Evolutionary conservation across 192 early-diverging fungal species (phyloP).

Genomic region (Funneliformis geosporum): DNA sequence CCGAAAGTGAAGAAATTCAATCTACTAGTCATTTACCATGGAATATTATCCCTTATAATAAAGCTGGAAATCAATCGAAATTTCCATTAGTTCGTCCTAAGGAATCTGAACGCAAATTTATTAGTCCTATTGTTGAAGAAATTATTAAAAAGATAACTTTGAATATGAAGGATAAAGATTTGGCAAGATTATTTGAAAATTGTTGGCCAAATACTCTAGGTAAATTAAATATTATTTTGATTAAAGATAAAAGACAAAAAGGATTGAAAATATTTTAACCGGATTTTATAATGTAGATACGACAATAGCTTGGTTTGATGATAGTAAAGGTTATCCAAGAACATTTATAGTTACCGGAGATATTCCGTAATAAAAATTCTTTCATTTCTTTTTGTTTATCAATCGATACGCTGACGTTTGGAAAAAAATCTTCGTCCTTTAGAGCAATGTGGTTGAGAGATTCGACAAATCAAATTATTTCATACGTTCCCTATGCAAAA

Average conservation of each 20-base stretch:
- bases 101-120: constrained; percentile 49
- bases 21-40: no score
- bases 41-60: no score
- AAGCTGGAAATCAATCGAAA: neutral
- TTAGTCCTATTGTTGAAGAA: constrained; percentile 49
- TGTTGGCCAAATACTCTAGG: constrained; percentile 65
- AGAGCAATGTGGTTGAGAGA: constrained; percentile 75
- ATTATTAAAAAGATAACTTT: constrained; percentile 39
- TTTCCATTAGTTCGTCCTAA: neutral
- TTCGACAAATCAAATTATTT: constrained; percentile 43
- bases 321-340: constrained; percentile 41
- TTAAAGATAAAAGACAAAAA: neutral
- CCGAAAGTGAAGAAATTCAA: no score
- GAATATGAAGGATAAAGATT: constrained; percentile 52
- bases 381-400: neutral
- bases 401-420: neutral
- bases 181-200: constrained; percentile 58
- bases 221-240: neutral
- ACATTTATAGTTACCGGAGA: constrained; percentile 75
- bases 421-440: neutral
- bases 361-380: constrained; percentile 41
- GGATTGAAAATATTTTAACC: neutral
- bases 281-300: constrained; percentile 50
- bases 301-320: constrained; percentile 58
- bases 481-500: neutral